Evolutionary conservation across 345 rosid genomes (phyloP).

Genomic region (Gossypium raimondii): DNA sequence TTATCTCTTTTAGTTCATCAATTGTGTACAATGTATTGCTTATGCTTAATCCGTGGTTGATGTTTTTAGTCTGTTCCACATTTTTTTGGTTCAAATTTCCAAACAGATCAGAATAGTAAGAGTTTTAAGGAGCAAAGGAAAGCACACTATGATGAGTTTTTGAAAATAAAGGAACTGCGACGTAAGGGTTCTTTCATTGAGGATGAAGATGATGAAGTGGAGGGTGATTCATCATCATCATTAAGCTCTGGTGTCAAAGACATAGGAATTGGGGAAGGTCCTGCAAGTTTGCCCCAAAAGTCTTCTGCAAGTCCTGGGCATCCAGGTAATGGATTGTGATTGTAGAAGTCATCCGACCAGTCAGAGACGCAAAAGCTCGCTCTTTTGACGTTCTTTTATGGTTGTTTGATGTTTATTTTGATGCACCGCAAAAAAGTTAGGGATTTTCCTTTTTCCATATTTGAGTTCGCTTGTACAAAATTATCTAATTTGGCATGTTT

Average conservation of each 20-base stretch:
- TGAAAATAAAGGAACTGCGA: constrained; percentile 72
- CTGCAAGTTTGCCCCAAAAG: constrained; percentile 22
- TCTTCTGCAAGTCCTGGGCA: constrained; percentile 26
- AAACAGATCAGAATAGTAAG: constrained; percentile 31
- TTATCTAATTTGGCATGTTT: constrained; percentile 2
- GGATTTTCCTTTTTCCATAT: not conserved
- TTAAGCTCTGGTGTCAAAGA: constrained; percentile 40
- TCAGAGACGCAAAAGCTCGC: constrained; percentile 7
- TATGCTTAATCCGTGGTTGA: not conserved
- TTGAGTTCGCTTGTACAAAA: not conserved
- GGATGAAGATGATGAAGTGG: constrained; percentile 56
- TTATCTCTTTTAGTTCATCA: not conserved
- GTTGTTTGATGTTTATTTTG: constrained; percentile 9
- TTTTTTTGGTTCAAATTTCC: constrained; percentile 28
- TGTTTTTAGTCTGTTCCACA: not conserved
- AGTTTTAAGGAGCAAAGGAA: constrained; percentile 77
- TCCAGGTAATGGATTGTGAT: constrained; percentile 30
- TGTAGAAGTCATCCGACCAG: not conserved
- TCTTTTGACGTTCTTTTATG: not conserved
- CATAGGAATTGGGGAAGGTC: constrained; percentile 43
- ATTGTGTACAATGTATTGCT: not conserved
- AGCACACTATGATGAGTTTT: constrained; percentile 88
- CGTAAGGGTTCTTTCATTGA: constrained; percentile 57
- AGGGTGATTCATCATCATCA: constrained; percentile 40
- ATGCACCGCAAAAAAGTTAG: not conserved